Evolutionary conservation across 202 grass and related monocot genomes (phyloP), one percentile per base, ranked within the genome.

Genomic region (Setaria italica): DNA sequence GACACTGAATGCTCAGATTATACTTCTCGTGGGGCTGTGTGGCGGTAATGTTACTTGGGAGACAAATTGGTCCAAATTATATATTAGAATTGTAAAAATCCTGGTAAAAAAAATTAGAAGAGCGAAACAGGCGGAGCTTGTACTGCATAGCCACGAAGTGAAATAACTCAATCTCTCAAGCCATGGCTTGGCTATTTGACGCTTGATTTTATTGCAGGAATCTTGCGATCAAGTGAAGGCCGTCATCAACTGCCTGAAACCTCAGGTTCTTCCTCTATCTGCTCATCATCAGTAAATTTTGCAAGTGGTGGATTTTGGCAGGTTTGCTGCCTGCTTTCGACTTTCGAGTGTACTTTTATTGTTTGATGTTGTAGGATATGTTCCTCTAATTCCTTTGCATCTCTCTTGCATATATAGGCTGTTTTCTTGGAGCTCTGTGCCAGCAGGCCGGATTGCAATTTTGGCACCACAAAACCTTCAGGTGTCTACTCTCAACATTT

Each of bases 371-470:
- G 74, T 17, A 57, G 78, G 29, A 72, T 73, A 74, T n/a, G n/a
- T 62, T 77, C 17, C 20, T 83, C n/a, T 81, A 56, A 84, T 73
- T 37, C 80, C 2, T 20, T 83, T 73, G 9, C 72, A 59, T 35
- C 33, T 60, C 29, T 84, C 84, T 77, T 60, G 34, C 55, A 19
- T 80, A 64, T 92, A 47, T 74, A 98, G 95, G 93, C 69, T 80
- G 91, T 95, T 83, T 98, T 98, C 88, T 84, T 98, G 93, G 95
- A 98, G 80, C 85, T 98, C 42, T 98, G 95, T 75, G 11, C 79
- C 19, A 94, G 88, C 79, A 90, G n/a, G n/a, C n/a, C n/a, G 95
- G 66, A 63, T 98, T 88, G 63, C 90, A 56, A 94, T 98, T 84
- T 80, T 98, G 84, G 82, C 84, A 25, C 93, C 88, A 17, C 95